phyloP scores from a whole-genome alignment of 2,329 filamentous ascomycete species.

The Penicillium sp. region DNA sequence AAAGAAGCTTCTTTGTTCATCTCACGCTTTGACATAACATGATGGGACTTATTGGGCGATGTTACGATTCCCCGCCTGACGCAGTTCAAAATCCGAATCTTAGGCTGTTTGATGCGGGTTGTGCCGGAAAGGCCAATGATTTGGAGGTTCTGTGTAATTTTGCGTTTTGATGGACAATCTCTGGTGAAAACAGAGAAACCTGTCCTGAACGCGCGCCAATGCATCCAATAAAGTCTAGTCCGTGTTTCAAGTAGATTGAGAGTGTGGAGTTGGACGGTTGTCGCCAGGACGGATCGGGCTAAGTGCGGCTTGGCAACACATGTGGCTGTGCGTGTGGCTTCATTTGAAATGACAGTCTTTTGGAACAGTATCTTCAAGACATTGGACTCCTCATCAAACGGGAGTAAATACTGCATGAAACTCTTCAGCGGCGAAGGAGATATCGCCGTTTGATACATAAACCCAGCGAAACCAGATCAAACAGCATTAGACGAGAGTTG shows the following conservation, averaged over 20 bases:
- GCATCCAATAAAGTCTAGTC: not conserved
- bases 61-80: conserved; percentile 2
- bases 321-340: not conserved
- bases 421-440: too few relatives aligned
- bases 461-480: too few relatives aligned
- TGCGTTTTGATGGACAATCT: not conserved
- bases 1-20: not conserved
- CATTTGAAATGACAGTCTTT: not conserved
- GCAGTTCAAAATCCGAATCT: not conserved
- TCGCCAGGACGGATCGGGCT: not conserved
- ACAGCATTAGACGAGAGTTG: too few relatives aligned
- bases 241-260: not conserved
- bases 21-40: conserved; percentile 1
- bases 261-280: not conserved
- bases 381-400: too few relatives aligned
- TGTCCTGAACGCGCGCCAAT: not conserved
- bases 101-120: not conserved
- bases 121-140: not conserved
- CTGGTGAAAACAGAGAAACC: not conserved
- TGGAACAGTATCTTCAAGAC: too few relatives aligned
- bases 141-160: not conserved
- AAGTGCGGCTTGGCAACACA: not conserved
- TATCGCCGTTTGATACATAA: too few relatives aligned
- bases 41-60: conserved; percentile 2
- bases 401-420: too few relatives aligned